Evolutionary conservation across 352 stramenopile species (phyloP), one percentile per base, ranked within the genome.

Genomic region (Detonula confervacea): DNA sequence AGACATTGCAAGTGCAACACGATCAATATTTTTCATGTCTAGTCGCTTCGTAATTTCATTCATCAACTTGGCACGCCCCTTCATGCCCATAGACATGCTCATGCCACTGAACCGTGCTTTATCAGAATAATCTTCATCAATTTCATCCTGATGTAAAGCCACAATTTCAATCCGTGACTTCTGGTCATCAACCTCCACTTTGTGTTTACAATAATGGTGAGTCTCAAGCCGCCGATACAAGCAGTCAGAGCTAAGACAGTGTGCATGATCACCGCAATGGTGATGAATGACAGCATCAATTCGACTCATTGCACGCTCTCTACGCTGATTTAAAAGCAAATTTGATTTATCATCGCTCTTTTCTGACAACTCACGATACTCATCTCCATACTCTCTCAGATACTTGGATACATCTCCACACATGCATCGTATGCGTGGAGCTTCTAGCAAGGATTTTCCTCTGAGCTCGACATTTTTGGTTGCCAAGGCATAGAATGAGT

Each of bases 11-110:
- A 44, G 29, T 3, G 66, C 27, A 57, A 75, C 66, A 20, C 54
- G 24, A 35, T 66, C 66, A 30, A 75, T 68, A 29, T 75, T 66
- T 12, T 51, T 55, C 29, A 18, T 35, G 35, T 68, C 35, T 5
- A 75, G 66, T 11, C 57, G 30, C 12, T 25, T 72, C 3, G n/a
- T 46, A n/a, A 72, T 72, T n/a, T 60, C 63, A n/a, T 61, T 39
- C 3, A 16, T 12, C 16, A 72, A 25, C 33, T 47, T 62, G 20
- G 4, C 12, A 51, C 30, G 18, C 0, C 63, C 44, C 4, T 12
- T 24, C 46, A 18, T 27, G 44, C 63, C 46, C 63, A 72, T 72
- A 9, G 20, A 49, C 63, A 72, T 72, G 24, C 20, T 20, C 63
- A 35, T 60, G 0, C 63, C 63, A n/a, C 14, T 24, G 9, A 72